Evolutionary conservation across 352 stramenopile species (phyloP), one percentile per base, ranked within the genome.

Genomic region (Pythium vanterpoolii): DNA sequence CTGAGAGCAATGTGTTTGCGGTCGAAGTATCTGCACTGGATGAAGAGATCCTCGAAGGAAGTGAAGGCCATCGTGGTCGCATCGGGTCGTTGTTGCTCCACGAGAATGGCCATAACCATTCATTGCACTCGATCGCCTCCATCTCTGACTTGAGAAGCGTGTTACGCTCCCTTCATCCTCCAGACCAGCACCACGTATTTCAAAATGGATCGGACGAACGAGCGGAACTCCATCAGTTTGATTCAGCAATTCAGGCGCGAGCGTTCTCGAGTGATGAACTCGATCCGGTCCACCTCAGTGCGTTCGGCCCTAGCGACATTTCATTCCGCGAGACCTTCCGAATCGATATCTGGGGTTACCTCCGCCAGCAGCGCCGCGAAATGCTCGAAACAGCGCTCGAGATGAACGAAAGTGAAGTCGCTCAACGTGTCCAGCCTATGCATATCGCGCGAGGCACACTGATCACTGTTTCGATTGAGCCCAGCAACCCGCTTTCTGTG

Each of bases 331-430:
- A 87, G 11, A 61, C 51, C 18, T 89, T 91, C 64, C 72, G 76
- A 1, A 61, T 91, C 24, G 77, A 91, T 28, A 71, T 91, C 34
- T 91, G 82, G 82, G 79, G 74, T 5, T 91, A 89, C 39, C 40
- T 87, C 13, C 76, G 79, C 7, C 77, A 84, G 43, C 82, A 91
- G 26, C 70, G 82, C 3, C 68, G 61, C 16, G 73, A 72, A 31
- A 89, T 91, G 82, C 64, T 89, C 19, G 79, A 86, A 45, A 71
- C 62, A 4, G 79, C 82, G 9, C 56, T 84, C 0, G 76, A 87
- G 39, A 53, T 69, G 10, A 86, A 79, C 39, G 75, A 86, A 13
- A 56, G 65, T 1, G 79, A 89, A 52, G 71, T 64, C 21, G 79
- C 60, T 8, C 65, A 73, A 23, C 76, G 75, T n/a, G 58, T 83